Base-by-base conservation (phyloP, 1,284 basidiomycete genomes). In the Ganoderma leucocontextum region DNA sequence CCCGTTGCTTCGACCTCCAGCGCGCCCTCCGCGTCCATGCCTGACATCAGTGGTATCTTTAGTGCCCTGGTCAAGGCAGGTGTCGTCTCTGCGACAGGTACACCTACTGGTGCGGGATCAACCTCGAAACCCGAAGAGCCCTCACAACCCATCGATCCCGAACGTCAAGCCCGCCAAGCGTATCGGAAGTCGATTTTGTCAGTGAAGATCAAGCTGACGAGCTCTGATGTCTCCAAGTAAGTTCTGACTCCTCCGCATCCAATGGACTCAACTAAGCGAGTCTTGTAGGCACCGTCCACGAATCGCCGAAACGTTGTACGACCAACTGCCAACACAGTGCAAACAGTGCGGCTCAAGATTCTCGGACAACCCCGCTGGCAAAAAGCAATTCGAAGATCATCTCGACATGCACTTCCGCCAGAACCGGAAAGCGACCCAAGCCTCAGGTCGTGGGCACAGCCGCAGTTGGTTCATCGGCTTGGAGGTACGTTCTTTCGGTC, bases 351-450 rank as follows among this genome's bases (percentile, higher is more conserved):
- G 94, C 12, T 83, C 95, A 70, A 91, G 98, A 64, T 98, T 97
- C 80, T 84, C 91, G 57, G 91, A 94, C 72, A 89, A 88, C 49
- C 77, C 82, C 35, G 77, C 83, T 62, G 95, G 95, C 71, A 95
- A 93, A 81, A 91, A 90, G 77, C 86, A 85, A 35, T 88, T 97
- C 84, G 91, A 98, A 75, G 88, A 92, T 65, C 98, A 99, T 78
- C 86, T 99, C 74, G 98, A 99, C 79, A 95, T 96, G 93, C 98
- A 99, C 81, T 99, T 98, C 82, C 88, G 92, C 74, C 94, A 98
- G 76, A 99, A 99, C 78, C 89, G 94, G 72, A 93, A 96, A 78
- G 92, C 95, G 42, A 92, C 89, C 73, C 95, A 97, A 78, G 92
- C 91, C 55, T 83, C 88, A 10, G 94, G 94, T 0, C 88, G 97